Evolutionary conservation across 2,329 filamentous ascomycete genomes (phyloP).

Genomic region (Orbilia javanica): DNA sequence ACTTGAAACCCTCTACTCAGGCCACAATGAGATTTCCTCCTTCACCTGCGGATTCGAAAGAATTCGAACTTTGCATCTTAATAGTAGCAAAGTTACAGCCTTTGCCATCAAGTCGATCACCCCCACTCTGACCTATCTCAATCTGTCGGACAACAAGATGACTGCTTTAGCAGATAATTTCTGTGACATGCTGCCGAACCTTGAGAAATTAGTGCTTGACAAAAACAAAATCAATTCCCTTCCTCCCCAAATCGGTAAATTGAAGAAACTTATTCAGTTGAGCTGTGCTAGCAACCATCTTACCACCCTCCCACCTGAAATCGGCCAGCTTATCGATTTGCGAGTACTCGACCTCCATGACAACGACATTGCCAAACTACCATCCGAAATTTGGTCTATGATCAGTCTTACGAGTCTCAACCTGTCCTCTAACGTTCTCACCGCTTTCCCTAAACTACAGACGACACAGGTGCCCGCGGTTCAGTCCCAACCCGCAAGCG

Average conservation of each 20-base stretch:
- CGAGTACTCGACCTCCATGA: slow-evolving; percentile 88
- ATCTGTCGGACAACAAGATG: slow-evolving; percentile 90
- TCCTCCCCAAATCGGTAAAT: slow-evolving; percentile 83
- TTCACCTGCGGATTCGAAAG: slow-evolving; percentile 90
- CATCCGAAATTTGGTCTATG: slow-evolving; percentile 96
- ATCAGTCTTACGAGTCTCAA: slow-evolving; percentile 91
- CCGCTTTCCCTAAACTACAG: slow-evolving; percentile 86
- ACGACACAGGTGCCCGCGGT: slow-evolving; percentile 68
- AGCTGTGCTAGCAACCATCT: slow-evolving; percentile 94
- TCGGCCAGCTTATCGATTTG: slow-evolving; percentile 87
- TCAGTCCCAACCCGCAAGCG: slow-evolving; percentile 72
- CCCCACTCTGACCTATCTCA: slow-evolving; percentile 85
- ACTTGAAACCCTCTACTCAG: slow-evolving; percentile 87
- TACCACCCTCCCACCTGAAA: slow-evolving; percentile 83
- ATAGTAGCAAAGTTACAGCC: slow-evolving; percentile 94
- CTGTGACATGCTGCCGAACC: slow-evolving; percentile 86
- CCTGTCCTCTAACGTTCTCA: slow-evolving; percentile 92
- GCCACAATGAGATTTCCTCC: slow-evolving; percentile 91
- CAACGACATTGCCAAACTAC: slow-evolving; percentile 90
- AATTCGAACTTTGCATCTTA: slow-evolving; percentile 85
- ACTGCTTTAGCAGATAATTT: slow-evolving; percentile 87
- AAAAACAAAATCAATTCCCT: slow-evolving; percentile 96
- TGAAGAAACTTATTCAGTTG: slow-evolving; percentile 87
- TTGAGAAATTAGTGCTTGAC: slow-evolving; percentile 89
- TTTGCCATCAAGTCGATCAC: slow-evolving; percentile 85